Evolutionary conservation across 163 green algal species (phyloP).

Genomic region (Chlamydomonas reinhardtii): DNA sequence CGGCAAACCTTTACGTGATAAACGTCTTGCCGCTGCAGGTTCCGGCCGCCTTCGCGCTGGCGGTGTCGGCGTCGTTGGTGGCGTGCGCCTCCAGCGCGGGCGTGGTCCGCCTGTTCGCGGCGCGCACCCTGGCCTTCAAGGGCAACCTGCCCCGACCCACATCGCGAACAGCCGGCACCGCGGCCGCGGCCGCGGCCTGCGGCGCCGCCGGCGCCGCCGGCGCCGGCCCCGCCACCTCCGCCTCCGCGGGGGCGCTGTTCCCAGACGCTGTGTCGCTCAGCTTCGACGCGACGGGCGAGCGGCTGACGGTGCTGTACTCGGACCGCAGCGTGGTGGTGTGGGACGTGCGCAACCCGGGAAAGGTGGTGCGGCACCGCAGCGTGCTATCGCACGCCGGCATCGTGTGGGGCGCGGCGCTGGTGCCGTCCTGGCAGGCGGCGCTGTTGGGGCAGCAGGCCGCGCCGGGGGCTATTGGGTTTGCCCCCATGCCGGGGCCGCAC

Average conservation of each 20-base stretch:
- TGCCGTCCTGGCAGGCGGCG: constrained; percentile 32
- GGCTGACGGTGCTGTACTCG: constrained; percentile 65
- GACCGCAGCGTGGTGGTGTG: constrained; percentile 66
- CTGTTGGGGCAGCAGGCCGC: neutral
- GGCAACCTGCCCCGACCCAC: constrained; percentile 58
- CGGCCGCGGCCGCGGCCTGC: too few relatives aligned
- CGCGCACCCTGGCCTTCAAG: constrained; percentile 59
- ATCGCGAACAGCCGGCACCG: neutral
- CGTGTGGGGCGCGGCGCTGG: constrained; percentile 49
- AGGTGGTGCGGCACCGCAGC: constrained; percentile 54
- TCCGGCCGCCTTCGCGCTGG: constrained; percentile 54
- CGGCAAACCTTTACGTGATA: too few relatives aligned
- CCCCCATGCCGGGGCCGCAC: neutral
- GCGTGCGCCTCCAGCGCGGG: constrained; percentile 64
- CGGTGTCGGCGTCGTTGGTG: constrained; percentile 53
- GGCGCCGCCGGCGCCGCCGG: neutral
- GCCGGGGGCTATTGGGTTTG: neutral
- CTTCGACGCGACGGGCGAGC: constrained; percentile 36
- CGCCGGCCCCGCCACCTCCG: neutral
- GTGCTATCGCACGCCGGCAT: constrained; percentile 47
- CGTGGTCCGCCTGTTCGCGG: constrained; percentile 66
- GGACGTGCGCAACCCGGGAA: constrained; percentile 56
- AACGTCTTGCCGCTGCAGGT: too few relatives aligned
- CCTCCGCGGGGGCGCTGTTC: constrained; percentile 16
- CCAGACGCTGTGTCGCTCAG: constrained; percentile 52